Base-by-base conservation (phyloP, 179 eudicot genomes). In the Silene coronaria region DNA sequence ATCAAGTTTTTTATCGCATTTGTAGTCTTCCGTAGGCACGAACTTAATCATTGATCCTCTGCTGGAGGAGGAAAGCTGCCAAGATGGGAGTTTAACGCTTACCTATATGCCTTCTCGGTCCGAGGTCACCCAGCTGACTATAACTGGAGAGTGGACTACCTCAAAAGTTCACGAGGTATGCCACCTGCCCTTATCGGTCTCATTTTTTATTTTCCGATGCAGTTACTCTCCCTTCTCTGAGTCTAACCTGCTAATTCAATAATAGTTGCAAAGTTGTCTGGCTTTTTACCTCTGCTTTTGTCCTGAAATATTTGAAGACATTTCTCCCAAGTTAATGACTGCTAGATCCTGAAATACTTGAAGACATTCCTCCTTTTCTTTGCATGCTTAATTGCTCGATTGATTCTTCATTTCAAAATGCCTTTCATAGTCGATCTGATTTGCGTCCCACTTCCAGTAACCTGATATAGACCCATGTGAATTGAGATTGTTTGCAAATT, bases 11-110 rank as follows among this genome's bases (percentile, higher is more conserved):
- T 63, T 75, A 16, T 13, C 57, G 11, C 60, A 32, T 82, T 51
- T 70, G 53, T 68, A 94, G 98, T 90, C 94, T 72, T 87, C 86
- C 64, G 73, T 89, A 12, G 97, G 96, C 74, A 78, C 86, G 76
- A 95, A 87, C 83, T 91, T 95, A 67, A 87, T 92, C 58, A 92
- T 95, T 73, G 99, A 95, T 87, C 97, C 99, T 30, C 83, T 88
- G 71, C 77, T 81, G 9, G 99, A 90, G 79, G 98, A 94, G 84
- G 97, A 95, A 85, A 86, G 83, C 83, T 79, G 84, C 79, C 91
- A 92, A 89, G 99, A 92, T 80, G 99, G 97, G 68, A 86, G 95
- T 79, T 81, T 92, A 34, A 80, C 89, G 89, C 79, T 94, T 48
- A 84, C 96, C 28, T 87, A 88, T 75, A 90, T 92, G 94, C 90